A percentile compares a stretch with the other conserved stretches of the same genome.
Evolutionary conservation across 441 rosid genomes (phyloP).

Genomic region (Erodium moschatum): DNA sequence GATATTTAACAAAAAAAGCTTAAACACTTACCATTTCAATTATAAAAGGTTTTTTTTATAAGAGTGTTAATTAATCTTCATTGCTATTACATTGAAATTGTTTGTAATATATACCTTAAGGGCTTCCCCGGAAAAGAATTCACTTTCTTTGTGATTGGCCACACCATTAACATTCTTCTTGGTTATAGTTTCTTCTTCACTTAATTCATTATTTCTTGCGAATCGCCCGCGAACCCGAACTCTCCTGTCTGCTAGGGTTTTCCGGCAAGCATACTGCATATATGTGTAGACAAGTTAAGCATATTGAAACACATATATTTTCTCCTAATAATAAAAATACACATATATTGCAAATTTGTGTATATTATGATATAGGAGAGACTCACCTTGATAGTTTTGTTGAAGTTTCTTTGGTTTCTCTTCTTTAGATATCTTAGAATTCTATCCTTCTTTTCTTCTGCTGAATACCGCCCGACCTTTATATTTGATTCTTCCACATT

Average conservation of each 20-base stretch:
- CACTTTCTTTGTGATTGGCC: not conserved
- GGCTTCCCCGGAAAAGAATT: not conserved
- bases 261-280: constrained; percentile 25
- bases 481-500: not conserved
- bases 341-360: no score
- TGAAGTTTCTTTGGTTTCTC: constrained; percentile 24
- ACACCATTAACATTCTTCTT: not conserved
- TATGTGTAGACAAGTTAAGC: not conserved
- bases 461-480: constrained; percentile 10
- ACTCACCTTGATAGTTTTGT: constrained; percentile 25
- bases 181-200: not conserved
- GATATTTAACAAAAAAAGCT: no score
- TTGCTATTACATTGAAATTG: no score
- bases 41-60: no score
- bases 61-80: no score
- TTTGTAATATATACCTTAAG: not conserved
- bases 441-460: constrained; percentile 25
- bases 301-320: not conserved
- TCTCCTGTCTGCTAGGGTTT: constrained; percentile 24
- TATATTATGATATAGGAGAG: no score
- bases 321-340: no score
- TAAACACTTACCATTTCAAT: no score
- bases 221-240: constrained; percentile 24
- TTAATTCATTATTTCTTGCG: constrained; percentile 21
- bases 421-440: constrained; percentile 24